These are phyloP conservation scores for Phyllosticta citrichinensis DNA, from an alignment of 2,329 filamentous ascomycete species.

Conservation along the genomic window DNA sequence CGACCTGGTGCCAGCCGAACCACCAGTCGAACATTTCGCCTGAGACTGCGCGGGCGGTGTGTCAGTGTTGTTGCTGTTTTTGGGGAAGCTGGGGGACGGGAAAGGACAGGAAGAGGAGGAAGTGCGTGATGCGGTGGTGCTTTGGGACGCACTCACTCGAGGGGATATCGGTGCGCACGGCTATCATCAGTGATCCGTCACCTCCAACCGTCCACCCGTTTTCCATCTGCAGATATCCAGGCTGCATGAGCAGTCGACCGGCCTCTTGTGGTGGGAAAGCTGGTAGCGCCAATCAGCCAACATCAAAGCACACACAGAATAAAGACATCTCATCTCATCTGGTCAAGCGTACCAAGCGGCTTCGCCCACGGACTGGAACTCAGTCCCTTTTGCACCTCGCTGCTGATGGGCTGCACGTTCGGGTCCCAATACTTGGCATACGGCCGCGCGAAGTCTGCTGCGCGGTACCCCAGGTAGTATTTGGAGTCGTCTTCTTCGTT, in stretches of 20 bases:
- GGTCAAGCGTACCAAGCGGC: not conserved
- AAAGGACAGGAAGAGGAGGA: not conserved
- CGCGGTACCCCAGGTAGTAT: conserved; percentile 5
- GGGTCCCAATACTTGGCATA: conserved; percentile 2
- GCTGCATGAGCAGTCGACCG: not conserved
- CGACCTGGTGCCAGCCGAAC: conserved; percentile 5
- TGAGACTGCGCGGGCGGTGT: not conserved
- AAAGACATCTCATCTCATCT: not conserved
- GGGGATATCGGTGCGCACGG: not conserved
- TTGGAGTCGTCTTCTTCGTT: not conserved
- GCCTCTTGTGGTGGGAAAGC: not conserved
- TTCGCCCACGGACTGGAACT: not conserved
- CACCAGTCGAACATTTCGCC: conserved; percentile 3
- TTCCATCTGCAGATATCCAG: conserved; percentile 1
- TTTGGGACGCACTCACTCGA: not conserved
- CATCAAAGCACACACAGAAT: not conserved
- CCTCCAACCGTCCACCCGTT: not conserved
- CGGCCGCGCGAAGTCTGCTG: not conserved
- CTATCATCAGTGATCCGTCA: not conserved
- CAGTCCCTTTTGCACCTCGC: not conserved
- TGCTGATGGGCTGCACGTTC: not conserved
- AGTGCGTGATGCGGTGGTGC: not conserved
- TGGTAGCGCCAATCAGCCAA: not conserved
- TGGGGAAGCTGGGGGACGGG: not conserved
- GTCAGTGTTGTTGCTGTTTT: not conserved